These are phyloP conservation scores for Globisporangium parvum DNA, from an alignment of 352 stramenopile genomes.

Conservation along the genomic window DNA sequence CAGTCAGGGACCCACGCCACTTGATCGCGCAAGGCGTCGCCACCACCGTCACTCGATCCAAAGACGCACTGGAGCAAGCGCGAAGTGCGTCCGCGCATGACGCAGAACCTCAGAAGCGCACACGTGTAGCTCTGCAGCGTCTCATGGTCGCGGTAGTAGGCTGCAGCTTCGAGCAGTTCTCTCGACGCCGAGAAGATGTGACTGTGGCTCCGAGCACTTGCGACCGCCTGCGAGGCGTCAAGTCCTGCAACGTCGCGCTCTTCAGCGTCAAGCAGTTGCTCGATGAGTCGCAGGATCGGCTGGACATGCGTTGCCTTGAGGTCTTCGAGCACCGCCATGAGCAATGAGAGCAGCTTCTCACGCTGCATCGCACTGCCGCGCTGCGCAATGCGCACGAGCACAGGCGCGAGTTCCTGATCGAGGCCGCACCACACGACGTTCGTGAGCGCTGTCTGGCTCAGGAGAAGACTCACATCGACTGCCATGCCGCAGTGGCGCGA, in stretches of 20 bases:
- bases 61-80: conserved; percentile 35
- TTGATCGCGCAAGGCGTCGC: conserved; percentile 16
- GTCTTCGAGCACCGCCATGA: conserved; percentile 62
- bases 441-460: conserved; percentile 39
- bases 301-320: conserved; percentile 43
- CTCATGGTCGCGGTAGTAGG: conserved; percentile 55
- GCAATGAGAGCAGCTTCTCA: conserved; percentile 41
- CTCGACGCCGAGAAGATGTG: conserved; percentile 50
- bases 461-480: conserved; percentile 32
- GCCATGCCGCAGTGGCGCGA: conserved; percentile 1
- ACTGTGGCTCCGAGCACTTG: conserved; percentile 20
- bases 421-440: conserved; percentile 37
- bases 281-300: conserved; percentile 37
- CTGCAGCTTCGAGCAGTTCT: conserved; percentile 49
- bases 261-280: conserved; percentile 27
- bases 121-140: conserved; percentile 42
- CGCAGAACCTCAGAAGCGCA: conserved; percentile 44
- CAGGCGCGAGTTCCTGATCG: conserved; percentile 20
- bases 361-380: conserved; percentile 15
- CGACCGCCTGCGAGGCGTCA: not conserved
- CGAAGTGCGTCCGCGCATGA: conserved; percentile 24
- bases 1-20: conserved; percentile 46
- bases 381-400: conserved; percentile 15
- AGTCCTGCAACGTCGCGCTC: not conserved
- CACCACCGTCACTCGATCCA: conserved; percentile 15